These are phyloP conservation scores for Bolboschoenoplectus hybrid DNA, from an alignment of 202 grass and related monocot species.

Conservation along the genomic window DNA sequence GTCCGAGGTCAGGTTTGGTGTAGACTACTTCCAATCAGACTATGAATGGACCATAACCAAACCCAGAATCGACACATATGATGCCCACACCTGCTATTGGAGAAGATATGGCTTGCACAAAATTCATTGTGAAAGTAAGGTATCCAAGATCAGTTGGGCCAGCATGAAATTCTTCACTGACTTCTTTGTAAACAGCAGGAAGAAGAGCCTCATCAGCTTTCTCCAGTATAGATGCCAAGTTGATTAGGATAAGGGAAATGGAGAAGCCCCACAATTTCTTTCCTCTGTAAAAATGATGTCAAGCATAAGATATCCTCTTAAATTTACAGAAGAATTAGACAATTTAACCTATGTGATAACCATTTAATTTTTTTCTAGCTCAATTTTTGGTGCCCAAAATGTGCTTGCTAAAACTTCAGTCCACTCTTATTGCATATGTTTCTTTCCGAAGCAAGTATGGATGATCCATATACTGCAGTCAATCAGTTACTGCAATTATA, in stretches of 20 bases:
- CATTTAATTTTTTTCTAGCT: background rate
- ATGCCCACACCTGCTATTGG: slow-evolving; percentile 57
- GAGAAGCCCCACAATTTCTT: slow-evolving; percentile 89
- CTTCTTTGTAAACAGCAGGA: slow-evolving; percentile 98
- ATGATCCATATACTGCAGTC: background rate
- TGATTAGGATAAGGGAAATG: slow-evolving; percentile 94
- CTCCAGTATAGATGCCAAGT: slow-evolving; percentile 90
- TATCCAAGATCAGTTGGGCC: slow-evolving; percentile 94
- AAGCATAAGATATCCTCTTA: slow-evolving; percentile 16
- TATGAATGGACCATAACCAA: background rate
- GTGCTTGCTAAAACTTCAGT: background rate
- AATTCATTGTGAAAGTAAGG: slow-evolving; percentile 86
- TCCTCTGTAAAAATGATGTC: slow-evolving; percentile 58
- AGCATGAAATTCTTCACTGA: slow-evolving; percentile 78
- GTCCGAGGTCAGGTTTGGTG: background rate
- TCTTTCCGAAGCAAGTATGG: background rate
- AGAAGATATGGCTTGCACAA: slow-evolving; percentile 88
- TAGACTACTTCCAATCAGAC: background rate
- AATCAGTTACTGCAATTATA: background rate
- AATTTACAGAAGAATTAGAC: background rate
- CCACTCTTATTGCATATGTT: slow-evolving; percentile 5
- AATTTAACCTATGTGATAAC: background rate
- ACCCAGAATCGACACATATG: background rate
- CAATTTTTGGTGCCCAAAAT: slow-evolving; percentile 15
- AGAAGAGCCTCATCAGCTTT: slow-evolving; percentile 92